Conservation (phyloP, 2,329 filamentous ascomycete genomes). For the Apiospora marii region DNA sequence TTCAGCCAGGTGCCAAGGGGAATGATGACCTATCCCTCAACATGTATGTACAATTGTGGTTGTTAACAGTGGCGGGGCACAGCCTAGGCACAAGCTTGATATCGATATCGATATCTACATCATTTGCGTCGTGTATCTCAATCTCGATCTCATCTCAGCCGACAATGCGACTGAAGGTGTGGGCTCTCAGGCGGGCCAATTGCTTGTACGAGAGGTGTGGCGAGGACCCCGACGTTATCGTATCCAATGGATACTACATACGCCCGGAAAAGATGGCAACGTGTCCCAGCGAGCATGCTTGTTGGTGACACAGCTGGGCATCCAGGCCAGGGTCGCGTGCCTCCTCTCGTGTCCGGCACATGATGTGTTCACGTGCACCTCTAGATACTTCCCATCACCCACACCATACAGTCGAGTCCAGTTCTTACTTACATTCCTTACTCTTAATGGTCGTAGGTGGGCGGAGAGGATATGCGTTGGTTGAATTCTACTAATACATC, state of each 20-base stretch:
- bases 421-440: background rate
- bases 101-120: background rate
- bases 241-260: background rate
- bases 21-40: background rate
- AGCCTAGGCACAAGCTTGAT: no score
- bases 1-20: background rate
- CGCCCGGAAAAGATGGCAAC: background rate
- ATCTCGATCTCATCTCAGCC: background rate
- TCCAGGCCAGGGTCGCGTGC: background rate
- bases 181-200: background rate
- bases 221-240: background rate
- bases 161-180: background rate
- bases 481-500: background rate
- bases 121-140: background rate
- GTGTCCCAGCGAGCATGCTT: conserved; percentile 1
- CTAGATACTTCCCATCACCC: background rate
- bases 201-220: background rate
- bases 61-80: background rate
- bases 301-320: conserved; percentile 6
- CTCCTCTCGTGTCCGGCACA: background rate
- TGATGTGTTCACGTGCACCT: background rate
- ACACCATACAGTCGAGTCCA: background rate
- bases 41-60: no score
- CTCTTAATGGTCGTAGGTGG: background rate
- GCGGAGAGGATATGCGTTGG: background rate